These are phyloP conservation scores for Phytopythium litorale DNA, from an alignment of 352 stramenopile genomes.

Conservation along the genomic window DNA sequence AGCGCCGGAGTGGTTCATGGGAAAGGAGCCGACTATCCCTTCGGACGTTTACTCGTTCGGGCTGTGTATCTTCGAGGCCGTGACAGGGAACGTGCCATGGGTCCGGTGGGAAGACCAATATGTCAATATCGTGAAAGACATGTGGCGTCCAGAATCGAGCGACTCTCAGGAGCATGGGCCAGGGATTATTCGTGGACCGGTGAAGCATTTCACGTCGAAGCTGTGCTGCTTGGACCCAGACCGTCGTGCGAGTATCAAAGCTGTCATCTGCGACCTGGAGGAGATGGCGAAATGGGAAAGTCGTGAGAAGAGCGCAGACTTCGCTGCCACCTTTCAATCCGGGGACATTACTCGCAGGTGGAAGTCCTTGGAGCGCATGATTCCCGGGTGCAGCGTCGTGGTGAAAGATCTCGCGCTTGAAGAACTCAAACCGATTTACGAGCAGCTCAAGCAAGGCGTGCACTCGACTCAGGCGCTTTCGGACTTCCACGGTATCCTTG, in stretches of 20 bases:
- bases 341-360: too few species aligned
- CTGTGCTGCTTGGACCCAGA: neutral
- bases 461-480: neutral
- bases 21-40: constrained; percentile 8
- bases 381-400: too few species aligned
- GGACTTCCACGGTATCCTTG: neutral
- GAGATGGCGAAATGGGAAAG: neutral
- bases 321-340: neutral
- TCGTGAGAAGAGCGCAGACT: neutral
- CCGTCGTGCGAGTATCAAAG: neutral
- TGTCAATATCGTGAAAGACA: neutral
- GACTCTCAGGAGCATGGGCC: neutral
- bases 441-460: neutral
- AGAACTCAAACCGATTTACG: neutral
- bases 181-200: neutral
- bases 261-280: neutral
- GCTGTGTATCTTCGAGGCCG: constrained; percentile 34
- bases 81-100: constrained; percentile 26
- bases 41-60: constrained; percentile 37
- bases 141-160: neutral
- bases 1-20: constrained; percentile 23
- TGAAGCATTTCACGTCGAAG: neutral
- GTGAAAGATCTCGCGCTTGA: neutral
- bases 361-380: too few species aligned
- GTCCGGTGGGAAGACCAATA: constrained; percentile 15